Conservation (phyloP, 1,139 yeast genomes). For the Kluyveromyces sp. region DNA sequence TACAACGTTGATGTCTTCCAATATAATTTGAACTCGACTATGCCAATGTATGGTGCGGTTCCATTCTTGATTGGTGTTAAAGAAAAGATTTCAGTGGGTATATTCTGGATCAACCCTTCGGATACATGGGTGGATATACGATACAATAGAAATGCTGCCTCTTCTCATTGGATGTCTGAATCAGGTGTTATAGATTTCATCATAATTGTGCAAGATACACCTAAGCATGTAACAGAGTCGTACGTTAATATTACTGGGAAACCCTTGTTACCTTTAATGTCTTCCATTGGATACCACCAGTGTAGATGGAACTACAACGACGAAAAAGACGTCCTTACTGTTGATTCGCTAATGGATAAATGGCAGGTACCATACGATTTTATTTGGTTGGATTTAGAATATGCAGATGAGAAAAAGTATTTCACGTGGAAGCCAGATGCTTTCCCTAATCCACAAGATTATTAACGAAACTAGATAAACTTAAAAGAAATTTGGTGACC, state of each 20-base stretch:
- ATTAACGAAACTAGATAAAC: constrained; percentile 54
- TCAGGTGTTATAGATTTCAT: constrained; percentile 75
- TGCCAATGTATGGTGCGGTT: constrained; percentile 93
- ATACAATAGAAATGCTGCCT: constrained; percentile 28
- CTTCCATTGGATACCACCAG: constrained; percentile 87
- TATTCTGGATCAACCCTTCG: constrained; percentile 90
- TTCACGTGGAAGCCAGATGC: constrained; percentile 79
- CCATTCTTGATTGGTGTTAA: constrained; percentile 76
- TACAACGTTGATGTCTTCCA: constrained; percentile 93
- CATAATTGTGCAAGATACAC: constrained; percentile 56
- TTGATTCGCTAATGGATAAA: constrained; percentile 63
- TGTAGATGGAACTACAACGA: constrained; percentile 97
- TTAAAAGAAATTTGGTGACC: constrained; percentile 75
- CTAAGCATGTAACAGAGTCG: constrained; percentile 49
- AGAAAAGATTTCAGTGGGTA: constrained; percentile 54
- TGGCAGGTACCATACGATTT: constrained; percentile 78
- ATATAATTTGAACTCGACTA: constrained; percentile 69
- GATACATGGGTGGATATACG: constrained; percentile 82
- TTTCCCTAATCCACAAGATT: constrained; percentile 65
- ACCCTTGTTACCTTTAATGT: constrained; percentile 66
- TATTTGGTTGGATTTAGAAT: constrained; percentile 93
- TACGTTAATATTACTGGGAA: constrained; percentile 75
- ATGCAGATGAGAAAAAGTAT: constrained; percentile 76
- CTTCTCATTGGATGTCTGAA: constrained; percentile 91
- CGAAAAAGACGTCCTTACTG: constrained; percentile 70